Base-by-base conservation (phyloP, 1,284 basidiomycete genomes). In the Schizophyllum commune region DNA sequence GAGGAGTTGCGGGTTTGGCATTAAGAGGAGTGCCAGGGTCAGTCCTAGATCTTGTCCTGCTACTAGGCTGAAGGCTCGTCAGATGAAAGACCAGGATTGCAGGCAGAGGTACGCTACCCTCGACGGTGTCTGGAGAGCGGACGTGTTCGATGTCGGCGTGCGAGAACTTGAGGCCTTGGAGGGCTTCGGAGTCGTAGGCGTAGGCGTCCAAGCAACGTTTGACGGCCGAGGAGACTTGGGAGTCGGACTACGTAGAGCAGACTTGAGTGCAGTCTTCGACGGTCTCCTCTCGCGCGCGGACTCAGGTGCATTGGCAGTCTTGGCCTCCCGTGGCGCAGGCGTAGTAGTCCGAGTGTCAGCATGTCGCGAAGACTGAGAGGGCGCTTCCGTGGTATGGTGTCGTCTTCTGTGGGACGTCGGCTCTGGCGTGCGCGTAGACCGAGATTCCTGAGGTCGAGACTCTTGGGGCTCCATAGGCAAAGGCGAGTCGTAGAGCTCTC, bases 201-300 rank as follows among this genome's bases (percentile, higher is more conserved):
- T 58, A 58, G 34, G 66, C 59, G 19, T 69, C 32, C 74, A 64
- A 1, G 74, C 68, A 15, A 67, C 68, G 13, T 68, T 67, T 5
- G 66, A 22, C 13, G 66, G 57, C 7, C 66, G 62, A 13, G 68
- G 64, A 15, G 69, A 52, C 58, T 72, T 72, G 1, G 72, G 69
- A 8, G 70, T 72, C 11, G 76, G 73, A 7, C 75, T 71, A 47
- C 75, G 74, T 52, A 80, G 66, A 20, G 75, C 72, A 15, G 77
- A 76, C 63, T 81, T 82, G 11, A 80, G 65, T 5, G 70, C 39
- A 9, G 67, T 65, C 62, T 71, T 73, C 1, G 65, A 61, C 32
- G 62, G 66, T 55, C 65, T 59, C 5, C 61, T 22, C 52, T 39
- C 22, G 32, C 60, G 64, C 64, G 66, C 62, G 13, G 69, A 58